Base-by-base conservation (phyloP, 768 basidiomycete genomes). In the Aureoboletus auriporus region DNA sequence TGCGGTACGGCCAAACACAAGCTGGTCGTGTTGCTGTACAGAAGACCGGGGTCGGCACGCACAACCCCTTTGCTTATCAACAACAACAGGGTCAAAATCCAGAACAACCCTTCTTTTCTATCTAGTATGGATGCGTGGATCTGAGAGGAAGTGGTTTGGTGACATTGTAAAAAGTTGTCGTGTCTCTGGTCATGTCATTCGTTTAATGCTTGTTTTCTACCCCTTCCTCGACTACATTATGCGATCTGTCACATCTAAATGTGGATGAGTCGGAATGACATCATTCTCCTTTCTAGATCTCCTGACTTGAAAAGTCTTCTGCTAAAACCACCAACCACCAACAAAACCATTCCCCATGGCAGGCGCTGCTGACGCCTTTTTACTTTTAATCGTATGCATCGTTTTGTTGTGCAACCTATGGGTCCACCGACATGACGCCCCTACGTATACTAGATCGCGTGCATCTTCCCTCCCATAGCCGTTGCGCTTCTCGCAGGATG, bases 101-200 rank as follows among this genome's bases (percentile, higher is more conserved):
- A 51, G 86, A 89, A n/a, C 82, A 82, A 56, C 89, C 89, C 10
- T 89, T 91, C 67, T 90, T 90, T 63, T 82, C 84, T 60, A 76
- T 91, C 52, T 91, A 71, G 26, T 30, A 57, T 42, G 51, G 49
- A 51, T 28, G n/a, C 30, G 35, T 39, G 31, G 44, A 31, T 34
- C 11, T 40, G 42, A 41, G 34, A 36, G 27, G 41, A 31, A 39
- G 16, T n/a, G 31, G 40, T 29, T 17, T 31, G 17, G 31, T 35
- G 20, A 48, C 46, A 7, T 38, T 59, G 46, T 59, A 46, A 41
- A 54, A 57, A 51, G 37, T 31, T 40, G 30, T 10, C 34, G 33
- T 29, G 23, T 9, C 16, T 29, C 4, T 4, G 9, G 28, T 43
- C 35, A 29, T 46, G 31, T 33, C 50, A 26, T 49, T 61, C 49